phyloP scores from a whole-genome alignment of 2,329 filamentous ascomycete genomes.

The Aspergillus arachidicola region DNA sequence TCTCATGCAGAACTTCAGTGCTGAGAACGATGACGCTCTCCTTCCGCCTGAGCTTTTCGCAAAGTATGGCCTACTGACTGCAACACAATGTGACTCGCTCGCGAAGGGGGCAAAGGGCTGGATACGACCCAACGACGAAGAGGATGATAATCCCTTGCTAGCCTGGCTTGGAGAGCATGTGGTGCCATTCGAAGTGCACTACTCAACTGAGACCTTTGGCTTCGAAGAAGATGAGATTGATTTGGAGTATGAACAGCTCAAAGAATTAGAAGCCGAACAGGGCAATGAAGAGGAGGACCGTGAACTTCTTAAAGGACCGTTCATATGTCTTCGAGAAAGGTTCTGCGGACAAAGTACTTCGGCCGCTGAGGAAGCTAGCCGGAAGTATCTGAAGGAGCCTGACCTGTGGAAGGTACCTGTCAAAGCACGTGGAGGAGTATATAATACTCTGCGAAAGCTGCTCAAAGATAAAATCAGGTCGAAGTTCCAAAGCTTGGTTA shows the following conservation, averaged over 20 bases:
- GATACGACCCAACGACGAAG: slow-evolving; percentile 37
- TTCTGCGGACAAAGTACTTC: slow-evolving; percentile 32
- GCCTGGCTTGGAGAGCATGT: slow-evolving; percentile 62
- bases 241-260: slow-evolving; percentile 62
- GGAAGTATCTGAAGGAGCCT: slow-evolving; percentile 36
- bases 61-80: slow-evolving; percentile 60
- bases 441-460: slow-evolving; percentile 63
- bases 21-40: slow-evolving; percentile 41
- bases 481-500: slow-evolving; percentile 54
- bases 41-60: slow-evolving; percentile 60
- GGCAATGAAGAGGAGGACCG: slow-evolving; percentile 56
- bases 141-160: slow-evolving; percentile 45
- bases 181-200: slow-evolving; percentile 47
- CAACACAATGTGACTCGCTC: slow-evolving; percentile 66
- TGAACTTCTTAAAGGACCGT: slow-evolving; percentile 54
- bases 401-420: slow-evolving; percentile 65
- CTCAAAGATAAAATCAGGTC: slow-evolving; percentile 53
- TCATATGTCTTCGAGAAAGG: slow-evolving; percentile 46
- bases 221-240: slow-evolving; percentile 63
- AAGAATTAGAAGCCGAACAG: slow-evolving; percentile 62
- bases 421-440: slow-evolving; percentile 64
- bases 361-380: slow-evolving; percentile 38
- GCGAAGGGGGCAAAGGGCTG: slow-evolving; percentile 50
- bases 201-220: slow-evolving; percentile 52
- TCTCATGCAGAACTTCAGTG: slow-evolving; percentile 47